Evolutionary conservation across 1,284 basidiomycete species (phyloP), one percentile per base, ranked within the genome.

Genomic region (Fomitopsis schrenkii): DNA sequence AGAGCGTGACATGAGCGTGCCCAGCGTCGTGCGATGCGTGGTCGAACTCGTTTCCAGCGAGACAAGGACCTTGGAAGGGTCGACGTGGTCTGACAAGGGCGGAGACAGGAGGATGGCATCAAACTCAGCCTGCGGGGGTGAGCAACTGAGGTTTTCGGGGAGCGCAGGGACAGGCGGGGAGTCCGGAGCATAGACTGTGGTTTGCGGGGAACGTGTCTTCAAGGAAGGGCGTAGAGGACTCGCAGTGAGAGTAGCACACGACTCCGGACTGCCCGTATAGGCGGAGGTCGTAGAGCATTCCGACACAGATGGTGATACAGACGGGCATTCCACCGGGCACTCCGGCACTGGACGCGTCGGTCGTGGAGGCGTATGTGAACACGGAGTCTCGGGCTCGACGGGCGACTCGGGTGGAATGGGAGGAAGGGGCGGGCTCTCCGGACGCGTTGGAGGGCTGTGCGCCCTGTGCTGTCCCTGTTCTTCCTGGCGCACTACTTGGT

Each of bases 31-130:
- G 59, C 83, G 82, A 68, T 84, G 81, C 0, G 83, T 84, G 22
- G 76, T 68, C 0, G 88, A 88, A 64, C 83, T 84, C 17, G 90
- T 91, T 74, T 92, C 90, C 53, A 92, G 66, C 4, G 84, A 83
- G 54, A 92, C 80, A 56, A 92, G 83, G 42, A 86, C 74, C 65
- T 84, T 85, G 12, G 82, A 79, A n/a, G 79, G 79, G 66, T 91
- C 84, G 19, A 82, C 65, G 8, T 74, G 69, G 50, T 72, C 71
- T 4, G 74, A 73, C 6, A 85, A 85, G 7, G 80, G 73, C n/a
- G 83, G 75, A 1, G 88, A 87, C 38, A 93, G 71, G 4, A 92
- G 79, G 55, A 91, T 80, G 3, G 86, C 78, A 17, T 80, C 79
- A 73, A 93, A 93, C 0, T 83, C 79, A 5, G 84, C 79, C 53